Percentiles rank a stretch among this genome's conserved stretches.
Evolutionary conservation across 139 green algal species (phyloP).

Genomic region (Deuterostichococcus epilithicus): DNA sequence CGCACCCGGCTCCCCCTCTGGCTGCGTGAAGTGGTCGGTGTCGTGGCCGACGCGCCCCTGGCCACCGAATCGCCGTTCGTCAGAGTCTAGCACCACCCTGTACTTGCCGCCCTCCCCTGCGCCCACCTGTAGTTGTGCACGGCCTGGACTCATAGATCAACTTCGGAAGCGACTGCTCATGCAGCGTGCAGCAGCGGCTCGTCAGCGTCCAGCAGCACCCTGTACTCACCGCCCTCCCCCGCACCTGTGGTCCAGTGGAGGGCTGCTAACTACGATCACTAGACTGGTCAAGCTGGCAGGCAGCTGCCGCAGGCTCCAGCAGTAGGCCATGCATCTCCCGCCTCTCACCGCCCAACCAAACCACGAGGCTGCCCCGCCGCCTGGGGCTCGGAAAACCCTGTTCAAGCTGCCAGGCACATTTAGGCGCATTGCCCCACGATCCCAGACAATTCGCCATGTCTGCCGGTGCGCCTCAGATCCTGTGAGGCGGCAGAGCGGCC

Average conservation of each 20-base stretch:
- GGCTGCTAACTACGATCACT: neutral
- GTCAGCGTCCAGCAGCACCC: too few relatives aligned
- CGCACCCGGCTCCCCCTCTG: slow-evolving; percentile 27
- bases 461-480: too few relatives aligned
- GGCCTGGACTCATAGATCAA: neutral
- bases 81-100: slow-evolving; percentile 80
- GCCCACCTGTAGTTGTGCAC: slow-evolving; percentile 37
- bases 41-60: slow-evolving; percentile 61
- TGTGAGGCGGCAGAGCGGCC: too few relatives aligned
- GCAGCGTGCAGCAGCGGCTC: neutral
- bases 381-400: too few relatives aligned
- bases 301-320: too few relatives aligned
- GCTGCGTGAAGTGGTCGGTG: slow-evolving; percentile 75
- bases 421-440: too few relatives aligned
- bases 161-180: neutral
- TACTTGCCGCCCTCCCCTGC: slow-evolving; percentile 77
- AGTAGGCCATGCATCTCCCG: too few relatives aligned
- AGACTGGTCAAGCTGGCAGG: neutral
- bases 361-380: too few relatives aligned
- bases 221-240: too few relatives aligned
- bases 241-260: neutral
- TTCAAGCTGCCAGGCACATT: too few relatives aligned
- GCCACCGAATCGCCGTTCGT: slow-evolving; percentile 79
- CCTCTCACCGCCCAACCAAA: too few relatives aligned
- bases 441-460: too few relatives aligned